These are phyloP conservation scores for Oldenlandia corymbosa DNA, from an alignment of 257 asterid genomes.

Conservation along the genomic window DNA sequence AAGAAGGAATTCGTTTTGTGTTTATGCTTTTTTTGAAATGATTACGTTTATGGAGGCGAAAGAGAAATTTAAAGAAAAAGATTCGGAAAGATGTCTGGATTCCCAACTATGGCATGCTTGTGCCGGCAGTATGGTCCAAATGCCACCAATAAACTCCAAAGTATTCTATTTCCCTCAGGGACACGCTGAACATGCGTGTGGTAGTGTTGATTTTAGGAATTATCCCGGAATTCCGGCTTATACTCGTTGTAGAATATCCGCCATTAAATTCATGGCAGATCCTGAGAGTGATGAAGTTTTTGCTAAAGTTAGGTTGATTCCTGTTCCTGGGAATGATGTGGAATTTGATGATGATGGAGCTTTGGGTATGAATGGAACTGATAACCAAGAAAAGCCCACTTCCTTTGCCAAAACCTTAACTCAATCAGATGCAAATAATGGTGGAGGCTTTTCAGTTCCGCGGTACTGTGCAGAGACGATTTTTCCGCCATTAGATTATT, in stretches of 20 bases:
- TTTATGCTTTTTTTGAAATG: slow-evolving; percentile 25
- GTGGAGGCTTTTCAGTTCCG: slow-evolving; percentile 94
- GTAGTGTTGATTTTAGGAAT: slow-evolving; percentile 50
- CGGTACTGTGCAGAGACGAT: slow-evolving; percentile 92
- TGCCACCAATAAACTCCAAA: slow-evolving; percentile 56
- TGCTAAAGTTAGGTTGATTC: slow-evolving; percentile 48
- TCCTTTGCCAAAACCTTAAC: slow-evolving; percentile 88
- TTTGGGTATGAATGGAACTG: slow-evolving; percentile 27
- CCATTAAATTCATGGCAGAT: slow-evolving; percentile 75
- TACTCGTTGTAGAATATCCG: slow-evolving; percentile 50
- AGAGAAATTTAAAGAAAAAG: slow-evolving; percentile 38
- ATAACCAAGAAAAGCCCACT: slow-evolving; percentile 54
- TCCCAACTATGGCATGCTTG: slow-evolving; percentile 98
- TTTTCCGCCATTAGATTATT: slow-evolving; percentile 67
- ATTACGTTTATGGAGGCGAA: slow-evolving; percentile 61
- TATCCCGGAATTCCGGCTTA: slow-evolving; percentile 48
- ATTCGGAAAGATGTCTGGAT: slow-evolving; percentile 60
- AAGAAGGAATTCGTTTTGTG: no score
- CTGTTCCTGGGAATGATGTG: slow-evolving; percentile 29
- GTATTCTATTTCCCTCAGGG: slow-evolving; percentile 96
- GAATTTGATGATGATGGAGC: slow-evolving; percentile 35
- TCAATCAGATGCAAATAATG: slow-evolving; percentile 86
- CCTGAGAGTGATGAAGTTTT: slow-evolving; percentile 81
- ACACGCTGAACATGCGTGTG: slow-evolving; percentile 70
- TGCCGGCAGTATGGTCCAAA: slow-evolving; percentile 94